phyloP scores from a whole-genome alignment of 2,329 filamentous ascomycete genomes.

The Penicillium sp. region DNA sequence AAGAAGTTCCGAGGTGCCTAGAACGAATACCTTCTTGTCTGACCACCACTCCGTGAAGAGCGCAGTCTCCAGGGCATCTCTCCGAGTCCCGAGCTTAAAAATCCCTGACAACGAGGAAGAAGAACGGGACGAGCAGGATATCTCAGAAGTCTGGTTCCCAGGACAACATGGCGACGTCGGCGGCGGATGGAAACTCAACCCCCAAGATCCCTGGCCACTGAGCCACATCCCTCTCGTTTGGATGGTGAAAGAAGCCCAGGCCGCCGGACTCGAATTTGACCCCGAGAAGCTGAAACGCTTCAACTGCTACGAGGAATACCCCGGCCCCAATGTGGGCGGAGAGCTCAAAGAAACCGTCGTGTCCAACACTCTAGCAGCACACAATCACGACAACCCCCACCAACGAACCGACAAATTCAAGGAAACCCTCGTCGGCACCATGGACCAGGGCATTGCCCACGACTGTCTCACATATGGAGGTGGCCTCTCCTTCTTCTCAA shows the following conservation, averaged over 20 bases:
- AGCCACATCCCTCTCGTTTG: conserved; percentile 68
- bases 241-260: conserved; percentile 65
- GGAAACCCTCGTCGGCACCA: conserved; percentile 5
- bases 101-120: neutral
- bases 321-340: conserved; percentile 20
- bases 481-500: conserved; percentile 55
- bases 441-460: conserved; percentile 54
- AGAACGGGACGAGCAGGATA: conserved; percentile 53
- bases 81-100: conserved; percentile 3
- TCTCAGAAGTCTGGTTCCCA: conserved; percentile 71
- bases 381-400: conserved; percentile 6
- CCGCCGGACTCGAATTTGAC: conserved; percentile 70
- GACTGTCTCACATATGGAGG: conserved; percentile 65
- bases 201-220: conserved; percentile 56
- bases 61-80: conserved; percentile 5
- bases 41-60: conserved; percentile 13
- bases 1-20: conserved; percentile 4
- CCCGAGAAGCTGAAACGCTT: conserved; percentile 21
- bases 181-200: conserved; percentile 65
- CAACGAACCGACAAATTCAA: conserved; percentile 45
- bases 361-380: neutral
- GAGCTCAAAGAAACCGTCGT: neutral
- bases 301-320: conserved; percentile 19
- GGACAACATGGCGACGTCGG: conserved; percentile 76
- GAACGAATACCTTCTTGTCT: conserved; percentile 1